phyloP scores from a whole-genome alignment of 352 stramenopile species.

The Pythium myriotylum region DNA sequence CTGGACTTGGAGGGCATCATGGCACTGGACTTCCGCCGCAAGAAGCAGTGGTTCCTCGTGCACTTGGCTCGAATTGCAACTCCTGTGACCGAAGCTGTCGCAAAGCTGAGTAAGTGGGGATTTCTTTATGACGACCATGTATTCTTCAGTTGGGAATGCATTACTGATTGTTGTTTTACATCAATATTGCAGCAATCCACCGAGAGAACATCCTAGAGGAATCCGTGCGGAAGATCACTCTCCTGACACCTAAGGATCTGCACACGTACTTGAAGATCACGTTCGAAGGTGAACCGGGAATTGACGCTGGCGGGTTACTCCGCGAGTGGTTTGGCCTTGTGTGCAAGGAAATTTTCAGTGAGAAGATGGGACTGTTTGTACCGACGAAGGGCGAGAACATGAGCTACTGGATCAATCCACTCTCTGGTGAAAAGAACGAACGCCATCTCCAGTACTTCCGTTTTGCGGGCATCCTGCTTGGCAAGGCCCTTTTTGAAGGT shows the following conservation, averaged over 20 bases:
- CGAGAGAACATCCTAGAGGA: conserved; percentile 63
- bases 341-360: conserved; percentile 76
- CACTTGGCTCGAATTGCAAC: conserved; percentile 68
- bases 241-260: conserved; percentile 43
- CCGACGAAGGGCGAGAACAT: conserved; percentile 77
- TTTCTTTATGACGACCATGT: background rate
- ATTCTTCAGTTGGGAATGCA: background rate
- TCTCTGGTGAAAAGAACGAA: conserved; percentile 46
- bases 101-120: conserved; percentile 58
- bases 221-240: conserved; percentile 45
- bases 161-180: background rate
- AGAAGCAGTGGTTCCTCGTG: conserved; percentile 86
- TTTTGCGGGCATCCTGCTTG: conserved; percentile 94
- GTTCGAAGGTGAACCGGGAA: conserved; percentile 67
- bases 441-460: conserved; percentile 94
- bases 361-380: conserved; percentile 65
- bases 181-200: conserved; percentile 42
- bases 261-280: conserved; percentile 73
- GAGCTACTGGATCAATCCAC: conserved; percentile 85
- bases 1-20: conserved; percentile 81
- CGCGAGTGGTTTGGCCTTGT: conserved; percentile 84
- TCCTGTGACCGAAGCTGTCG: conserved; percentile 59
- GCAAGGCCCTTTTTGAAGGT: conserved; percentile 97
- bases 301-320: conserved; percentile 77
- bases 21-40: conserved; percentile 73